Evolutionary conservation across 192 early-diverging fungal genomes (phyloP).

Genomic region (Coemansia sp.): DNA sequence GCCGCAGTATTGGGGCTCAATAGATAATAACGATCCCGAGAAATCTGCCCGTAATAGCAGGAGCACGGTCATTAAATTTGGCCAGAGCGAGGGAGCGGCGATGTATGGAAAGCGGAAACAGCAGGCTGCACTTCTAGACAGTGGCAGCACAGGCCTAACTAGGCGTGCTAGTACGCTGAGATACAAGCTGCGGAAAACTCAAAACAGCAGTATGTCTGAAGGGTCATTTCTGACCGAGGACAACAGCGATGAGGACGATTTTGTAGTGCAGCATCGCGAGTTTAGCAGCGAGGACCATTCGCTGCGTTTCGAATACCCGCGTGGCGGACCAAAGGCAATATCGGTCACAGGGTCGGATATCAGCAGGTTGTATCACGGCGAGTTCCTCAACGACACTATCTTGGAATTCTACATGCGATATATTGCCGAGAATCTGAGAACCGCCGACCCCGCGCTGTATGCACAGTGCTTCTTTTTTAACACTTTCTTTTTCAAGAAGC

Average conservation of each 20-base stretch:
- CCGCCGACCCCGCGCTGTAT: constrained; percentile 45
- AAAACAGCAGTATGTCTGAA: not conserved
- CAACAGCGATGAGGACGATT: constrained; percentile 18
- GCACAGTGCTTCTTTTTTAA: constrained; percentile 76
- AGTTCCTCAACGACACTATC: constrained; percentile 87
- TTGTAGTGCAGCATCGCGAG: constrained; percentile 15
- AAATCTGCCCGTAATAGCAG: not conserved
- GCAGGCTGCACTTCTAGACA: not conserved
- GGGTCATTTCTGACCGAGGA: constrained; percentile 1
- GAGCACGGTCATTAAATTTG: not conserved
- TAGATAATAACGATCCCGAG: not conserved
- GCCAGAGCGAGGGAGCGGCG: not conserved
- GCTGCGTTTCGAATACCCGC: constrained; percentile 56
- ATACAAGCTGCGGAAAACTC: constrained; percentile 27
- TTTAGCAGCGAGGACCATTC: constrained; percentile 19
- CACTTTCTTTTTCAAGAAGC: constrained; percentile 78
- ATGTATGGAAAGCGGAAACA: constrained; percentile 14
- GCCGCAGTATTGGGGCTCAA: constrained; percentile 23
- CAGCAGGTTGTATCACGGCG: constrained; percentile 61
- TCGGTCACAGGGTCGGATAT: constrained; percentile 67
- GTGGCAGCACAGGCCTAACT: not conserved
- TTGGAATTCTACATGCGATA: constrained; percentile 85
- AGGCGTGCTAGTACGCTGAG: not conserved
- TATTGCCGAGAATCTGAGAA: constrained; percentile 45
- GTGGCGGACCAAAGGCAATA: constrained; percentile 55